Base-by-base conservation (phyloP, 2,329 filamentous ascomycete species). In the Fusarium tupiense region DNA sequence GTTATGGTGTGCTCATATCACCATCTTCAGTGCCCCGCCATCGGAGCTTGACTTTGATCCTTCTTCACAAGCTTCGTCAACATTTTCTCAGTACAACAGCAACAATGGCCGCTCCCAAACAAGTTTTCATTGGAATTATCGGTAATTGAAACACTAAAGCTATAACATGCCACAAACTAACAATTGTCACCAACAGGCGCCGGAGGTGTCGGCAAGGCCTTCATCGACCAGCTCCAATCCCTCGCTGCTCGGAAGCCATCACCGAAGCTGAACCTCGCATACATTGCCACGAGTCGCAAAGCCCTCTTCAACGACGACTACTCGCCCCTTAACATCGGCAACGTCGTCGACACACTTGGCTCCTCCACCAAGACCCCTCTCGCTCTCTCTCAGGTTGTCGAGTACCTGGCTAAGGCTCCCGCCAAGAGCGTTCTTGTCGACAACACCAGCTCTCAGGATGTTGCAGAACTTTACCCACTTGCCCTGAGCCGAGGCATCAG, bases 161-260 rank as follows among this genome's bases (percentile, higher is more conserved):
- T 29, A 46, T 9, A 54, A 8, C 29, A 6, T 3, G 22, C 38
- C 33, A 33, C 24, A 41, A 44, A 57, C 72, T 79, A 72, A 80
- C 56, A 24, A 64, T 41, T 17, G 38, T 29, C 24, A 60, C 64
- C 20, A 77, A 74, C 80, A 97, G 95, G 96, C 80, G 93, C 93
- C 78, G 96, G 96, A 77, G 96, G 96, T 74, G 96, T 98, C 71
- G 96, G 96, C 80, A 95, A 95, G 84, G 91, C 91, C 85, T 98
- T 98, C 87, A 90, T 98, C 73, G 87, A 88, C 76, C 96, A 98
- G 84, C 91, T 98, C 67, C 87, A 92, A 74, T 81, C 85, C 69
- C 89, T 96, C 69, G 87, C 90, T 57, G 86, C 88, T 73, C 90
- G 92, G 71, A 91, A 91, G 44, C 89, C 92, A 47, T 88, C 90